These are phyloP conservation scores for Paxillus rubicundulus DNA, from an alignment of 768 basidiomycete species.

Conservation along the genomic window DNA sequence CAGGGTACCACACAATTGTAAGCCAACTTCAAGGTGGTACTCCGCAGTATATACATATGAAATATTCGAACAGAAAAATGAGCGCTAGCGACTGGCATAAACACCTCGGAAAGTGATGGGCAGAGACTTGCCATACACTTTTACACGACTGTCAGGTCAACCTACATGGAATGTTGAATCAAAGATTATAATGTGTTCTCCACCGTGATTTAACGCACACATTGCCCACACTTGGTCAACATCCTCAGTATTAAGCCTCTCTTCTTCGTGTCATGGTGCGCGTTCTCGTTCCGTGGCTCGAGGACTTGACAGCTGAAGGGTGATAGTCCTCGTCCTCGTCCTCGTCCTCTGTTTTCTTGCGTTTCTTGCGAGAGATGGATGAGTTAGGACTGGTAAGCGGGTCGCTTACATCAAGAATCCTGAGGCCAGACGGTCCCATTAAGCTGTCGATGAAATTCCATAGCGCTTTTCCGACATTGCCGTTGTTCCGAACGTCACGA, in stretches of 20 bases:
- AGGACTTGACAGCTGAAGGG: slow-evolving; percentile 40
- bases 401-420: slow-evolving; percentile 29
- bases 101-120: too few species aligned
- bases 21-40: too few species aligned
- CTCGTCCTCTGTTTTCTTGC: slow-evolving; percentile 26
- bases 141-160: too few species aligned
- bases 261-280: slow-evolving; percentile 37
- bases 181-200: not conserved
- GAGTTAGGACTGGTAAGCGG: not conserved
- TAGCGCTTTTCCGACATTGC: slow-evolving; percentile 48
- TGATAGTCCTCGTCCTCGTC: slow-evolving; percentile 49
- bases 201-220: not conserved
- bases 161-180: too few species aligned
- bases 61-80: too few species aligned
- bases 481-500: slow-evolving; percentile 66
- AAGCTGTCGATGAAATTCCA: slow-evolving; percentile 55
- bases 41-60: too few species aligned
- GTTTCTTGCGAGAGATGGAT: slow-evolving; percentile 28
- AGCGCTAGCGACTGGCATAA: too few species aligned
- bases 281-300: slow-evolving; percentile 41
- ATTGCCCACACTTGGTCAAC: not conserved
- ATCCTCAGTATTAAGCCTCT: not conserved
- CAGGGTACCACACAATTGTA: too few species aligned
- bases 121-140: too few species aligned
- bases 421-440: slow-evolving; percentile 32